A percentile compares a stretch with the other conserved stretches of the same genome.
These are phyloP conservation scores for Phytophthora citricola DNA, from an alignment of 352 stramenopile genomes.

Conservation along the genomic window DNA sequence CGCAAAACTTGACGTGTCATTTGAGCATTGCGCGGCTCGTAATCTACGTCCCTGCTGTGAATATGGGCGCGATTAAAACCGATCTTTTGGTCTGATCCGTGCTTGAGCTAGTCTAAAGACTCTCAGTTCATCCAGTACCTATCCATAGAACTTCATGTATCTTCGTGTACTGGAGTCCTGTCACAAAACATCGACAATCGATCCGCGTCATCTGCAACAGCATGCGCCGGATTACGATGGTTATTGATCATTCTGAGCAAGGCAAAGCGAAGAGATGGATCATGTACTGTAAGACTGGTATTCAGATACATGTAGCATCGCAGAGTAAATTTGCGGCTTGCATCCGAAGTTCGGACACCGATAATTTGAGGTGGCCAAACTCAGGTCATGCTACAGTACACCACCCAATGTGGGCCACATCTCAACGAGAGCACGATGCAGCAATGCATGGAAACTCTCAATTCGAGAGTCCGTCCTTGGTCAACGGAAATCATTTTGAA, in stretches of 20 bases:
- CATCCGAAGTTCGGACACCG: neutral
- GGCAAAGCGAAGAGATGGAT: neutral
- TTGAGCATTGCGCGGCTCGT: neutral
- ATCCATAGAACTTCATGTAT: too few species aligned
- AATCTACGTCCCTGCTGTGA: neutral
- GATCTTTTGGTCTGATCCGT: neutral
- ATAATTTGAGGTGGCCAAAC: neutral
- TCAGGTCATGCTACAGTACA: neutral
- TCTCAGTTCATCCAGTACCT: too few species aligned
- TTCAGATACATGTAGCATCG: too few species aligned
- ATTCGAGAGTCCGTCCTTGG: too few species aligned
- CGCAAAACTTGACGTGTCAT: conserved; percentile 1
- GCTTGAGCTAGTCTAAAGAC: neutral
- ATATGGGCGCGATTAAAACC: conserved; percentile 7
- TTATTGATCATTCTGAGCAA: neutral
- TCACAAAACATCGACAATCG: neutral
- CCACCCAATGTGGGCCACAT: too few species aligned
- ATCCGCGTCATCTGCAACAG: too few species aligned
- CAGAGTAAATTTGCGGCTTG: neutral
- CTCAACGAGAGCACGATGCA: conserved; percentile 5
- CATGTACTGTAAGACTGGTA: neutral
- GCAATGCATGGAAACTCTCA: neutral
- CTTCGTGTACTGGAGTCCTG: too few species aligned
- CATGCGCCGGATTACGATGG: too few species aligned
- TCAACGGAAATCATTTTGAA: too few species aligned